Evolutionary conservation across 352 stramenopile species (phyloP), one percentile per base, ranked within the genome.

Genomic region (Phytophthora brassicae): DNA sequence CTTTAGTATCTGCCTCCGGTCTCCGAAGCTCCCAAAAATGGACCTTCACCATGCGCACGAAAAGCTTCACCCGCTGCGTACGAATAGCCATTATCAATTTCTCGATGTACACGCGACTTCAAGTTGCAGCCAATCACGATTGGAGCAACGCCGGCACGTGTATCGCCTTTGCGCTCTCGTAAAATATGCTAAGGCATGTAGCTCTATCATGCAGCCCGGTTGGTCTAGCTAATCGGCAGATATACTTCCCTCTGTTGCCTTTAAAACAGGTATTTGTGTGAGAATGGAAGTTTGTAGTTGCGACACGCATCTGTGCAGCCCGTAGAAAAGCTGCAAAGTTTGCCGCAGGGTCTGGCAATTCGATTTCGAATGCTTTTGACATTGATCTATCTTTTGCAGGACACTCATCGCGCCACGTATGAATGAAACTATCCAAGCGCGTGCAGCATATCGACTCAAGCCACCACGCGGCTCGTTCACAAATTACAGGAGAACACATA

Each of bases 251-350:
- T 4, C 65, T 36, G 0, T 13, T 17, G 0, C 50, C 56, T 26
- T 74, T 69, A n/a, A 24, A 50, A 17, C 65, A 74, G 1, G 60
- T 69, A 0, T 39, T 23, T 14, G 28, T 60, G 26, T 69, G 65
- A 3, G 22, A 41, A 35, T 70, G 62, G 13, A 59, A 51, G 42
- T 70, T 70, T 0, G 55, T 70, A 19, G 16, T 16, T 6, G 26
- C 29, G 13, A 16, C 24, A 4, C 50, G 43, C n/a, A 36, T 47
- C 22, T 63, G 31, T 1, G 50, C 58, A 6, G 42, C 58, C 3
- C 11, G 11, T 7, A 31, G 6, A 24, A 59, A 66, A 6, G 1
- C 22, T 2, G 43, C 57, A 4, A n/a, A 44, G 14, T 55, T 36
- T 24, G 41, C n/a, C 20, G 17, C 9, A 1, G 35, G 13, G 4